Conservation (phyloP, 257 asterid species). For the Rhazya stricta region DNA sequence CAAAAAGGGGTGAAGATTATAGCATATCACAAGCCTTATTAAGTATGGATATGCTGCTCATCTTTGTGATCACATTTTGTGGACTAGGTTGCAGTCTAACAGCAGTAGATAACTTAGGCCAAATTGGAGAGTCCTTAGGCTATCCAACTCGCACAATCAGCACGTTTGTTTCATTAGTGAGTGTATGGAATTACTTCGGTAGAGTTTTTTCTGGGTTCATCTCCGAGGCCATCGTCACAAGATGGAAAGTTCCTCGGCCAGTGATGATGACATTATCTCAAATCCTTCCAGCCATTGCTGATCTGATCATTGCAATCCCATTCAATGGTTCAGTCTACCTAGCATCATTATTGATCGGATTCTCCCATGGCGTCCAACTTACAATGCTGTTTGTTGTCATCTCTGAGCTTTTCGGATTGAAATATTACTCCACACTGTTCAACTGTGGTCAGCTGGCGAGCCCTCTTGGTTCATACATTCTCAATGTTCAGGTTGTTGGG, state of each 20-base stretch:
- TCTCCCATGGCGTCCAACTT: slow-evolving; percentile 29
- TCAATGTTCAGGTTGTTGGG: slow-evolving; percentile 30
- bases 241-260: slow-evolving; percentile 25
- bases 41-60: slow-evolving; percentile 23
- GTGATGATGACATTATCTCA: slow-evolving; percentile 23
- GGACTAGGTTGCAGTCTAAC: slow-evolving; percentile 29
- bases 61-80: slow-evolving; percentile 28
- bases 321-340: slow-evolving; percentile 20
- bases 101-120: slow-evolving; percentile 33
- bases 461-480: slow-evolving; percentile 32
- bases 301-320: slow-evolving; percentile 27
- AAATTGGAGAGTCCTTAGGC: slow-evolving; percentile 36
- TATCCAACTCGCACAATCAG: slow-evolving; percentile 21
- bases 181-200: slow-evolving; percentile 32
- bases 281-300: slow-evolving; percentile 20
- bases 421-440: slow-evolving; percentile 27
- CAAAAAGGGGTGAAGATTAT: slow-evolving; percentile 38
- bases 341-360: slow-evolving; percentile 21
- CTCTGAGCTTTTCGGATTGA: slow-evolving; percentile 28
- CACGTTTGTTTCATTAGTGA: slow-evolving; percentile 30
- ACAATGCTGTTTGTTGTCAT: slow-evolving; percentile 23
- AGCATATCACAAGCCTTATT: slow-evolving; percentile 26
- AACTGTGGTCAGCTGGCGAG: slow-evolving; percentile 33
- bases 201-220: slow-evolving; percentile 20
- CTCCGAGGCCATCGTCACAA: slow-evolving; percentile 19